phyloP scores from a whole-genome alignment of 176 grass and related monocot species.

The Neostapfia colusana region DNA sequence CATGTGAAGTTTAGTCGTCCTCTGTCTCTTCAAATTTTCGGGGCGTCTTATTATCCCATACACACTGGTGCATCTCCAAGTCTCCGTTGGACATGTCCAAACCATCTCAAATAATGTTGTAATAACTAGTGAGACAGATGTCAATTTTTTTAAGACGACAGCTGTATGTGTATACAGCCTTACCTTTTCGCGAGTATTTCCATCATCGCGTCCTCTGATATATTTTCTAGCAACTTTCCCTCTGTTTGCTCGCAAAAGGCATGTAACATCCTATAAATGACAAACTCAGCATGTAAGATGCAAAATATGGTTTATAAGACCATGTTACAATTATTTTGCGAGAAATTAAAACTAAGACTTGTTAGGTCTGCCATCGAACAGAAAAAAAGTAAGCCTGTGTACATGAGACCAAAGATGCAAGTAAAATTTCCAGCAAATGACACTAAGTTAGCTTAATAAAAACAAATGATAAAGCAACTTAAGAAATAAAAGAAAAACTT shows the following conservation, averaged over 20 bases:
- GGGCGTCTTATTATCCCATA: no score
- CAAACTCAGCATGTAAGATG: constrained; percentile 19
- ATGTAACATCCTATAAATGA: constrained; percentile 80
- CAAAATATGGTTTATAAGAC: constrained; percentile 20
- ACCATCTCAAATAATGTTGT: no score
- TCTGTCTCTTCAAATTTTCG: no score
- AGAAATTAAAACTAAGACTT: background rate
- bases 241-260: constrained; percentile 81
- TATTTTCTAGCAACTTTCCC: constrained; percentile 47
- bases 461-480: background rate
- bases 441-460: background rate
- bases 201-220: constrained; percentile 59
- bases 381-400: background rate
- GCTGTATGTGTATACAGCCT: constrained; percentile 5
- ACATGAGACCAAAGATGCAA: background rate
- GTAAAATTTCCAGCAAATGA: background rate
- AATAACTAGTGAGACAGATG: background rate
- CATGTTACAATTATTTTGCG: background rate
- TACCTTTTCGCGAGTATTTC: constrained; percentile 79
- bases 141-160: background rate
- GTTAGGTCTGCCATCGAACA: background rate
- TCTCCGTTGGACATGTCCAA: no score
- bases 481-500: background rate
- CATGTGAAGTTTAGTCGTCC: no score
- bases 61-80: no score